Conservation (phyloP, 2,329 filamentous ascomycete genomes). For the Calonectria pseudoturangicola region DNA sequence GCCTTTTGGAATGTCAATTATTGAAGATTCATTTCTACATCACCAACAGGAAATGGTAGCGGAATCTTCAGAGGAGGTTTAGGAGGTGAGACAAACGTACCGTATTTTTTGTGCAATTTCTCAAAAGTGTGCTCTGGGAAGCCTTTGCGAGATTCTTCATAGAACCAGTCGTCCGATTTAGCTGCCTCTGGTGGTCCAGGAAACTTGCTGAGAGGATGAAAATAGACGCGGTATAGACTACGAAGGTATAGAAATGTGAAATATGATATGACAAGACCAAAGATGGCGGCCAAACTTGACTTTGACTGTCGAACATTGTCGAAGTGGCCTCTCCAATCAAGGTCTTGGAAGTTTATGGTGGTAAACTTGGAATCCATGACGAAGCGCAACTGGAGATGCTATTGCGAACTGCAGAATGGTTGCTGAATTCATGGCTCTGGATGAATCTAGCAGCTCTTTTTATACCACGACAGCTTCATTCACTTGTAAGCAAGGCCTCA, state of each 20-base stretch:
- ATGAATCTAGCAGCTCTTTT: neutral
- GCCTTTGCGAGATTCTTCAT: conserved; percentile 3
- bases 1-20: neutral
- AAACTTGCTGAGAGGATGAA: conserved; percentile 19
- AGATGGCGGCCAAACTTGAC: neutral
- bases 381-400: too few species aligned
- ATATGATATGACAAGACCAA: neutral
- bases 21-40: neutral
- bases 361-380: too few species aligned
- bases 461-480: neutral
- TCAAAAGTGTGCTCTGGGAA: conserved; percentile 10
- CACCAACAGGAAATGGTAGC: neutral
- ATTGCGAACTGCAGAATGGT: neutral
- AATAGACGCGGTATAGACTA: neutral
- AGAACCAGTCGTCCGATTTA: conserved; percentile 1
- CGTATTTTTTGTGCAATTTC: conserved; percentile 9
- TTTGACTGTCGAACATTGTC: neutral
- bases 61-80: too few species aligned
- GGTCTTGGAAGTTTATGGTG: neutral
- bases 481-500: neutral
- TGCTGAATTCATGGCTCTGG: neutral
- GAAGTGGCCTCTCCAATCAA: neutral
- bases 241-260: neutral
- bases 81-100: neutral
- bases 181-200: conserved; percentile 11